Base-by-base conservation (phyloP, 1,284 basidiomycete species). In the Trametes sp. region DNA sequence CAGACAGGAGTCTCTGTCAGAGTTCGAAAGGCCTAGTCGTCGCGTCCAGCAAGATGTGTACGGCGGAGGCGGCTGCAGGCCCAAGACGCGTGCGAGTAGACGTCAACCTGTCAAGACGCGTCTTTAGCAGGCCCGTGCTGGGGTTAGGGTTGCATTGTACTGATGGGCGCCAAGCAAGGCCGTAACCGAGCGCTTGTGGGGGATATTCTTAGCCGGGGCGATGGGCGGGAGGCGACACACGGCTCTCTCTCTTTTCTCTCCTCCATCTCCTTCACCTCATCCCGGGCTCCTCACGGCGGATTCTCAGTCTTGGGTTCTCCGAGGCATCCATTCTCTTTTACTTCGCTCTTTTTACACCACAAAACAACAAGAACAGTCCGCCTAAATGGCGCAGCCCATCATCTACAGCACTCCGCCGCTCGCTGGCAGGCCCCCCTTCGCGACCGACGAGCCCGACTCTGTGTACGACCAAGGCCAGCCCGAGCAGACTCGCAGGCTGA, bases 401-500 rank as follows among this genome's bases (percentile, higher is more conserved):
- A 70, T 71, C 65, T 75, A 77, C 59, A 68, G 69, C 69, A 73
- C 69, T 54, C 73, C 83, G 36, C 82, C 86, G 63, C 79, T 87
- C 66, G 85, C 86, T 72, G 86, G 84, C 67, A 82, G 80, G 77
- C 87, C 88, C 44, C 87, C 88, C 50, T 90, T 84, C 73, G 88
- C 87, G 45, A 89, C 87, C 44, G 85, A 90, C 77, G 81, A 85
- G 72, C 84, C 86, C 24, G 87, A 89, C 74, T 82, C 83, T 41
- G 76, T 82, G 66, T 90, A 85, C 72, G 80, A 84, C 63, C 71
- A 76, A 48, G 61, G 46, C 44, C 71, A 75, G 52, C 71, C 75
- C 71, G 80, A 63, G 65, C 81, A 65, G 69, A 79, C 74, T 74
- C 80, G 69, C 66, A 72, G 73, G 64, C 51, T 73, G 36, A 73